Evolutionary conservation across 2,329 filamentous ascomycete genomes (phyloP).

Genomic region (Leptographium radiaticola): DNA sequence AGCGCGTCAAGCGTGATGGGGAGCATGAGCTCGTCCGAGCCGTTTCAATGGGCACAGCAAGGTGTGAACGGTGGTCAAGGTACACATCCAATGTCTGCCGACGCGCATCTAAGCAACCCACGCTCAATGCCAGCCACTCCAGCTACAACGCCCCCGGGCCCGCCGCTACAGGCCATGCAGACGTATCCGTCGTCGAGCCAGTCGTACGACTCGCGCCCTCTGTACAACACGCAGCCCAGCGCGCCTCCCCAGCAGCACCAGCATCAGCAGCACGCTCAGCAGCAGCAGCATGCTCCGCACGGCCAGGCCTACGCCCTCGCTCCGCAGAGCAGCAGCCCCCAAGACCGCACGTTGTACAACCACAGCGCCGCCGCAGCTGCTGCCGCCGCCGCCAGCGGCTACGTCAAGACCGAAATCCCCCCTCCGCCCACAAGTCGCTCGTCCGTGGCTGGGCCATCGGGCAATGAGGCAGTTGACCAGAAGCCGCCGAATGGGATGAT

Average conservation of each 20-base stretch:
- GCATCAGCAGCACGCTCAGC: conserved; percentile 21
- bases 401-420: conserved; percentile 72
- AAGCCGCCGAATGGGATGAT: conserved; percentile 56
- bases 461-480: conserved; percentile 46
- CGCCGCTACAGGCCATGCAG: conserved; percentile 63
- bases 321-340: conserved; percentile 43
- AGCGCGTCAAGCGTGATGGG: conserved; percentile 78
- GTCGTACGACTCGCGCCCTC: conserved; percentile 65
- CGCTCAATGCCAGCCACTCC: conserved; percentile 86
- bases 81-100: conserved; percentile 65
- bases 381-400: conserved; percentile 29
- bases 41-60: conserved; percentile 63
- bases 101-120: conserved; percentile 63
- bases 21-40: conserved; percentile 60
- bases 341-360: conserved; percentile 50
- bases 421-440: conserved; percentile 60
- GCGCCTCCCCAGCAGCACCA: conserved; percentile 52
- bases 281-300: conserved; percentile 57
- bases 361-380: conserved; percentile 27
- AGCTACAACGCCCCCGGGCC: conserved; percentile 76
- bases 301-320: conserved; percentile 58
- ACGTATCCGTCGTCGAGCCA: conserved; percentile 57
- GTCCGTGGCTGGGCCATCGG: conserved; percentile 41
- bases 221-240: conserved; percentile 64
- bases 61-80: conserved; percentile 50